Percentiles rank a stretch among this genome's conserved stretches.
phyloP scores from a whole-genome alignment of 257 asterid species.

The Nicotiana noctiflora region DNA sequence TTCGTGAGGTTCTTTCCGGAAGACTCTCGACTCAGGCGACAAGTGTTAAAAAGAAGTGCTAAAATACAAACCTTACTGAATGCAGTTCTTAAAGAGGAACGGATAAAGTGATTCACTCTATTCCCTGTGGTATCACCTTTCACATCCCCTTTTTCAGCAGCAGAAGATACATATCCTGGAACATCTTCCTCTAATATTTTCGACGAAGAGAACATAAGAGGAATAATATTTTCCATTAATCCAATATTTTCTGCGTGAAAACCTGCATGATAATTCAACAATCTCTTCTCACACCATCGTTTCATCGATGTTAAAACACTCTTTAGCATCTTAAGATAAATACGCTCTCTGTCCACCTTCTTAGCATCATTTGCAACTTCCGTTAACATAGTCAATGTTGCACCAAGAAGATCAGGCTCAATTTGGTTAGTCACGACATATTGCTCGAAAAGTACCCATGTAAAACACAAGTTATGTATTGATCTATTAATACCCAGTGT shows the following conservation, averaged over 20 bases:
- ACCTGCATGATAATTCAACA: conserved; percentile 50
- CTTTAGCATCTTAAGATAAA: conserved; percentile 40
- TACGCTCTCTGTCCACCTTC: conserved; percentile 35
- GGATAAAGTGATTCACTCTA: conserved; percentile 40
- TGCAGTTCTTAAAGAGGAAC: conserved; percentile 43
- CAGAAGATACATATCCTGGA: conserved; percentile 17
- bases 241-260: conserved; percentile 39
- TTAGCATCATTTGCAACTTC: conserved; percentile 68
- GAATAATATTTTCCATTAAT: conserved; percentile 52
- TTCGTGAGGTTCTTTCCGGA: too few relatives aligned
- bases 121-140: conserved; percentile 26
- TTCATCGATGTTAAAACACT: conserved; percentile 31
- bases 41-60: not conserved
- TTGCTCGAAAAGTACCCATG: conserved; percentile 65
- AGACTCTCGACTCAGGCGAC: too few relatives aligned
- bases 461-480: conserved; percentile 49
- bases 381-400: conserved; percentile 41
- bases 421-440: conserved; percentile 46
- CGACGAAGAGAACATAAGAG: conserved; percentile 38
- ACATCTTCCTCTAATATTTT: conserved; percentile 60
- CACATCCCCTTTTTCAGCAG: conserved; percentile 20
- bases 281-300: conserved; percentile 58
- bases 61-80: conserved; percentile 36
- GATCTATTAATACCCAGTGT: conserved; percentile 45
- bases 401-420: conserved; percentile 54